Conservation (phyloP, 345 rosid species). For the Boechera stricta region DNA sequence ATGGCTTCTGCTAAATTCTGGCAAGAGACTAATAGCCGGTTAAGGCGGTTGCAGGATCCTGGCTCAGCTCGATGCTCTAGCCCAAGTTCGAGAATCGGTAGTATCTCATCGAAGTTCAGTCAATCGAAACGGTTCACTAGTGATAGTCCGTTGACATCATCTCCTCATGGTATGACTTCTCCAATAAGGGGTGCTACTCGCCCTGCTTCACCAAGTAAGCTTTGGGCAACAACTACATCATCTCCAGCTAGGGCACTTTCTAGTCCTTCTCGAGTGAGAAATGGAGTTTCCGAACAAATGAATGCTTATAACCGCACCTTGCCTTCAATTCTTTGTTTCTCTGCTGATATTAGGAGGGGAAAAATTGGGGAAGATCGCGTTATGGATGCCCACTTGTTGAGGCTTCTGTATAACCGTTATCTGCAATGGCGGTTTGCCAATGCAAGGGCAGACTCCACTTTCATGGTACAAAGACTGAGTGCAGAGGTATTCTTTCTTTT, state of each 20-base stretch:
- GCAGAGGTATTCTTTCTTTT: constrained; percentile 68
- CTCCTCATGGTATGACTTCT: constrained; percentile 73
- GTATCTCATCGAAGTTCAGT: constrained; percentile 57
- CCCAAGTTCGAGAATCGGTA: constrained; percentile 62
- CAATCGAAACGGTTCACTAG: constrained; percentile 70
- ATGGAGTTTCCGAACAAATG: constrained; percentile 50
- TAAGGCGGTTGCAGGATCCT: constrained; percentile 89
- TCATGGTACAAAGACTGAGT: constrained; percentile 62
- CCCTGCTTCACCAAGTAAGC: constrained; percentile 84
- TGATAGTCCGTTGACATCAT: constrained; percentile 56
- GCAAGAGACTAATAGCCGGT: constrained; percentile 91
- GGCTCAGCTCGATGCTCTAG: constrained; percentile 69
- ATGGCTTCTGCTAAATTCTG: constrained; percentile 80
- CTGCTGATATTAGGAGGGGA: constrained; percentile 87
- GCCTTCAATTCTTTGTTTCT: constrained; percentile 87
- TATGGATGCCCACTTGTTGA: constrained; percentile 77
- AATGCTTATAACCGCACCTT: constrained; percentile 54
- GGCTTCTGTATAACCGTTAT: constrained; percentile 81
- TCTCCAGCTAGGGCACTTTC: constrained; percentile 64
- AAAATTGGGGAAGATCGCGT: constrained; percentile 79
- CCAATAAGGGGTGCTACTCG: constrained; percentile 62
- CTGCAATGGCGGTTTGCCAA: constrained; percentile 90
- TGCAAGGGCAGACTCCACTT: constrained; percentile 77
- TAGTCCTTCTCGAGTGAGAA: constrained; percentile 78
- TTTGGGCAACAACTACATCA: constrained; percentile 63